Conservation (phyloP, 306 rosid genomes). For the Quercus berberidifolia region DNA sequence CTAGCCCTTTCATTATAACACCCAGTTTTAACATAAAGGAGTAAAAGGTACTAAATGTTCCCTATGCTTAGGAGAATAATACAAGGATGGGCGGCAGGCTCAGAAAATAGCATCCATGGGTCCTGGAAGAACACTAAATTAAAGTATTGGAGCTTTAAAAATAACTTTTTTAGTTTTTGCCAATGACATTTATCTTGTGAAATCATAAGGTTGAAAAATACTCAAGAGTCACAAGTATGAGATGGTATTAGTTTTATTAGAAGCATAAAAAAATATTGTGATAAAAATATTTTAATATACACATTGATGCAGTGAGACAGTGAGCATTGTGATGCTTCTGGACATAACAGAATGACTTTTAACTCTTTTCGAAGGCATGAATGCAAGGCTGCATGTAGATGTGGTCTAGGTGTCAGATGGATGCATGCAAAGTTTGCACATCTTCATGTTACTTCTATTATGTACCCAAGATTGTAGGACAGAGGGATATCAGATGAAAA, state of each 20-base stretch:
- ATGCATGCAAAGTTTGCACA: background rate
- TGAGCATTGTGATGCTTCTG: background rate
- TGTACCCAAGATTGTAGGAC: background rate
- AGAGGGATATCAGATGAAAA: background rate
- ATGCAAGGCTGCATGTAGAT: background rate
- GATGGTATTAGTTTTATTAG: background rate
- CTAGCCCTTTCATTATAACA: background rate
- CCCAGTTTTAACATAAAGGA: slow-evolving; percentile 5
- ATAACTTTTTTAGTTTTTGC: background rate
- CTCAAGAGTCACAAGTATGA: background rate
- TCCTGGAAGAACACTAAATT: background rate
- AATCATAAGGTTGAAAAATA: background rate
- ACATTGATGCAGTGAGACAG: background rate
- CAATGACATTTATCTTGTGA: background rate
- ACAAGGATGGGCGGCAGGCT: background rate
- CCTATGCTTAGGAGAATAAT: background rate
- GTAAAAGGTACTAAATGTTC: background rate
- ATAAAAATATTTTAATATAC: background rate
- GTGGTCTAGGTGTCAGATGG: background rate
- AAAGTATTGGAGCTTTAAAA: background rate
- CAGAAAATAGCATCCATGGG: background rate
- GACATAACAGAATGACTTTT: background rate
- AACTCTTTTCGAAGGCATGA: background rate
- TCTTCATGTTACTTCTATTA: background rate
- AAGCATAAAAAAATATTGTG: background rate